These are phyloP conservation scores for Pseudocercospora fuligena DNA, from an alignment of 2,329 filamentous ascomycete genomes.

Conservation along the genomic window DNA sequence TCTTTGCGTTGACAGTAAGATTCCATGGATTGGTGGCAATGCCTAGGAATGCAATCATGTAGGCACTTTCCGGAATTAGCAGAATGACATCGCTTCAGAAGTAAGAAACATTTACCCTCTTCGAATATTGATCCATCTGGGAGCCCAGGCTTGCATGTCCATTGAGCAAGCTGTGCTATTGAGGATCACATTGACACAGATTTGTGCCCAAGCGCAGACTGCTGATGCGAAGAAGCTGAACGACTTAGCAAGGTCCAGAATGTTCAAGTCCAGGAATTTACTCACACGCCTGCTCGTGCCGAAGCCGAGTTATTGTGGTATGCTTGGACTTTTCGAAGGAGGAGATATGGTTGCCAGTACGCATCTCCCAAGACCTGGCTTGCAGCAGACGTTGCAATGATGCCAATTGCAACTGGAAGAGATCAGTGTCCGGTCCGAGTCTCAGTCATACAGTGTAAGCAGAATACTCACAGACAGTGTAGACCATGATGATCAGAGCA, in stretches of 20 bases:
- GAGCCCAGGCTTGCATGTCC: conserved; percentile 36
- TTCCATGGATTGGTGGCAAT: conserved; percentile 35
- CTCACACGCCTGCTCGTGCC: conserved; percentile 33
- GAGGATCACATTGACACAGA: conserved; percentile 37
- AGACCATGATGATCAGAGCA: conserved; percentile 12
- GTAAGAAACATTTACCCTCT: conserved; percentile 24
- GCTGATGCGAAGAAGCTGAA: conserved; percentile 36
- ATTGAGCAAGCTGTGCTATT: conserved; percentile 37
- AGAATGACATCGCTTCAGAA: not conserved
- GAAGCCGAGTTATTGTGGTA: conserved; percentile 30
- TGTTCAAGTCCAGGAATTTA: not conserved
- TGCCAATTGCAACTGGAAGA: conserved; percentile 17
- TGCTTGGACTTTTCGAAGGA: conserved; percentile 20
- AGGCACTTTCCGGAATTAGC: conserved; percentile 16
- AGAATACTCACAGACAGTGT: conserved; percentile 10
- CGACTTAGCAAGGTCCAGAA: not conserved
- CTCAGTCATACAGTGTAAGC: not conserved
- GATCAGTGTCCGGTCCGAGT: not conserved
- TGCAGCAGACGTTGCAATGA: conserved; percentile 23
- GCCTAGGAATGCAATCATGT: conserved; percentile 34
- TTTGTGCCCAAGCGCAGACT: conserved; percentile 35
- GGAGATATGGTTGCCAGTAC: conserved; percentile 26
- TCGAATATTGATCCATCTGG: conserved; percentile 31
- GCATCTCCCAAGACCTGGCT: conserved; percentile 17
- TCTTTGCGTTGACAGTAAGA: conserved; percentile 32